Conservation (phyloP, 768 basidiomycete genomes). For the Saitozyma sp. region DNA sequence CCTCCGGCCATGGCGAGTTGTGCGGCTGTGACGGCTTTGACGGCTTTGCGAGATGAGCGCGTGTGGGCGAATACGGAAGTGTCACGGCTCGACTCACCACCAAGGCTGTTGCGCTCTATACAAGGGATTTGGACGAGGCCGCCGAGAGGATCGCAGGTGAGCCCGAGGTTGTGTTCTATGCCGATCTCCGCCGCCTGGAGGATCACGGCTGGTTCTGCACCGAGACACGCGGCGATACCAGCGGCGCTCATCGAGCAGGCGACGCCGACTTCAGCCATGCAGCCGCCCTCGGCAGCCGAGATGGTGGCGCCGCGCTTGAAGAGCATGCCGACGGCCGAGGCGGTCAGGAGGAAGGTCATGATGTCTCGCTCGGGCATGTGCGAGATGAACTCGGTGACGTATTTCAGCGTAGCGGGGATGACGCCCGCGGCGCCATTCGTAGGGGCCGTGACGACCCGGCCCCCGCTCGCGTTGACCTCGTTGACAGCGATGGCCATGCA, state of each 20-base stretch:
- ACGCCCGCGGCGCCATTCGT: conserved; percentile 91
- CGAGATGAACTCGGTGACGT: conserved; percentile 84
- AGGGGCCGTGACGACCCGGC: conserved; percentile 87
- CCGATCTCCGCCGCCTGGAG: conserved; percentile 76
- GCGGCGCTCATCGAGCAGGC: conserved; percentile 93
- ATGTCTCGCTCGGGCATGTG: conserved; percentile 87
- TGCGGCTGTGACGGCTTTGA: conserved; percentile 59
- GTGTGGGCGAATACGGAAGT: conserved; percentile 3
- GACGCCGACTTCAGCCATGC: conserved; percentile 70
- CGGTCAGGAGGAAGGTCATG: conserved; percentile 84
- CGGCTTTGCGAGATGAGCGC: conserved; percentile 55
- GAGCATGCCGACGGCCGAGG: conserved; percentile 80
- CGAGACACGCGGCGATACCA: conserved; percentile 92
- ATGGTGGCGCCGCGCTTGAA: conserved; percentile 98
- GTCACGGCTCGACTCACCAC: conserved; percentile 31
- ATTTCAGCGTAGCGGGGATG: conserved; percentile 78
- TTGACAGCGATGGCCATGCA: conserved; percentile 86
- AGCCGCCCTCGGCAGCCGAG: conserved; percentile 88
- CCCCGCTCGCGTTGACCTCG: conserved; percentile 70
- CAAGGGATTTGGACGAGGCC: conserved; percentile 94
- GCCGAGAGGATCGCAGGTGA: conserved; percentile 84
- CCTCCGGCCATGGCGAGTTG: conserved; percentile 91
- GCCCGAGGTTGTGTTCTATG: conserved; percentile 58
- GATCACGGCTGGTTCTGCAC: conserved; percentile 59
- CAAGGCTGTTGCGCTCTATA: conserved; percentile 65